Base-by-base conservation (phyloP, 306 rosid species). In the Lablab purpureus region DNA sequence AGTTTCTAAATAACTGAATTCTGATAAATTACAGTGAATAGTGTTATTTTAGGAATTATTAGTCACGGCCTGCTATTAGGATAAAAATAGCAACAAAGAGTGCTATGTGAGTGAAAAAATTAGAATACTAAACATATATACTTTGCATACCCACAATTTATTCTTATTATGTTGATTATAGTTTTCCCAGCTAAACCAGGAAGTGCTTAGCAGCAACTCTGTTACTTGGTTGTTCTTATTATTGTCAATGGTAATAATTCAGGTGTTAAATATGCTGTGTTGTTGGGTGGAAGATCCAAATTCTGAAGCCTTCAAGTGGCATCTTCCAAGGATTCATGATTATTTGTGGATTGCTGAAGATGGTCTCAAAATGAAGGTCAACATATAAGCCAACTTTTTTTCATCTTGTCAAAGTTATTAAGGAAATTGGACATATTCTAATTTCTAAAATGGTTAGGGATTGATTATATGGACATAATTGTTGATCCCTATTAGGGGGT, bases 331-430 rank as follows among this genome's bases (percentile, higher is more conserved):
- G 83, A 65, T 94, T 79, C 25, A 86, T 76, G 98, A 94, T 83
- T 92, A 85, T 79, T 76, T 94, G 46, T 94, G 98, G 98, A 43
- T 92, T 80, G 96, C 94, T 85, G 98, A 94, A 84, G 98, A 92
- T 79, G 98, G 97, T 85, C 90, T 94, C 93, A 94, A 92, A 85
- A 90, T 94, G 93, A 93, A 94, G 96, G 97, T 91, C 22, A 46
- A 62, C 68, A 66, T 64, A 52, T 64, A 68, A 63, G 36, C 62
- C 78, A 78, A 78, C 85, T 49, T 63, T 62, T 68, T 59, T 37
- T 78, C 75, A 74, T 43, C 75, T 82, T 82, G 71, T 60, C 49
- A 4, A 50, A 78, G 58, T 68, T 63, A 78, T 67, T 19, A 58
- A 52, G 43, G 62, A 78, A 81, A 51, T 60, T 73, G 75, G 62